Percentiles rank a stretch among this genome's conserved stretches.
Conservation (phyloP, 2,329 filamentous ascomycete species). For the Rachicladosporium sp. region DNA sequence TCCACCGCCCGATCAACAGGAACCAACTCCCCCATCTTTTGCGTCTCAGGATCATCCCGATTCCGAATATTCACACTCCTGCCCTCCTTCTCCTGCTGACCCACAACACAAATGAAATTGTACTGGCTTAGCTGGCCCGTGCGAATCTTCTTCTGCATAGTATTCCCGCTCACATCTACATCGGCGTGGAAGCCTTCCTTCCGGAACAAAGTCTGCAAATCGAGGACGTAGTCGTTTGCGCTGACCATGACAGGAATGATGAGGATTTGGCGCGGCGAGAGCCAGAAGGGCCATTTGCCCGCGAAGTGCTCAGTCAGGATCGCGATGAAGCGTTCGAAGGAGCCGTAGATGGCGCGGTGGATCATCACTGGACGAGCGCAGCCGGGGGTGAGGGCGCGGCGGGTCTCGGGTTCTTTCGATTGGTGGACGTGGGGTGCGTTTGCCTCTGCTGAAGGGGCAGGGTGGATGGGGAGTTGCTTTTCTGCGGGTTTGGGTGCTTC, state of each 20-base stretch:
- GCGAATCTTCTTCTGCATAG: conserved; percentile 80
- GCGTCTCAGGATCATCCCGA: conserved; percentile 49
- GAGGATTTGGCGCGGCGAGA: conserved; percentile 69
- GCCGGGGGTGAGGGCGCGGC: conserved; percentile 48
- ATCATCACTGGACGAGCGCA: conserved; percentile 77
- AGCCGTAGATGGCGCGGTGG: conserved; percentile 66
- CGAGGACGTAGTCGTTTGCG: conserved; percentile 60
- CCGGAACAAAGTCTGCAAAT: conserved; percentile 58
- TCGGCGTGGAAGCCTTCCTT: conserved; percentile 55
- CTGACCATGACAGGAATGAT: conserved; percentile 66
- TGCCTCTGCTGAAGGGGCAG: conserved; percentile 20
- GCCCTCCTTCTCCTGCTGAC: conserved; percentile 47
- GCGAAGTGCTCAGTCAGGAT: conserved; percentile 76
- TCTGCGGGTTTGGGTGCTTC: conserved; percentile 26
- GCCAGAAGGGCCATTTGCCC: conserved; percentile 83
- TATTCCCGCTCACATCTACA: conserved; percentile 62
- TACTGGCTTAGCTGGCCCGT: conserved; percentile 70
- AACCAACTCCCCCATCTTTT: conserved; percentile 49
- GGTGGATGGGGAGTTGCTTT: conserved; percentile 19
- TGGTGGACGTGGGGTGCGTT: conserved; percentile 20
- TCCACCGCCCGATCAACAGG: conserved; percentile 46
- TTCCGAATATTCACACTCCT: conserved; percentile 53
- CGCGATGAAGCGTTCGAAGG: conserved; percentile 57
- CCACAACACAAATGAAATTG: conserved; percentile 69
- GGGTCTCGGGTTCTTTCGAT: conserved; percentile 19